Percentiles rank a stretch among this genome's conserved stretches.
Conservation (phyloP, 176 grass and related monocot species). For the Elymus sibiricus region DNA sequence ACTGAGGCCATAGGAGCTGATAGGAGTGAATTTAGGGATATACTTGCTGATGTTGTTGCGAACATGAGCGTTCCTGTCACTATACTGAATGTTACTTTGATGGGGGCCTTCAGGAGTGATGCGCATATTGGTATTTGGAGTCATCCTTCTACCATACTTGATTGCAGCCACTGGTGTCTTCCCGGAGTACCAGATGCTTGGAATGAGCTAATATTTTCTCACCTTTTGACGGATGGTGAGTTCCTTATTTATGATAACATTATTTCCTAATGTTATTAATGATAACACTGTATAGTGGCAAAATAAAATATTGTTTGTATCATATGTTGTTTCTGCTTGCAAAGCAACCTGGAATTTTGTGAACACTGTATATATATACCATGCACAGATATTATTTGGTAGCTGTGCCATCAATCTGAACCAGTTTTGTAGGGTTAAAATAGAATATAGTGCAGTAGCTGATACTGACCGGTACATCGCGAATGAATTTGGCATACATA, state of each 20-base stretch:
- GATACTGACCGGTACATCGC: not conserved
- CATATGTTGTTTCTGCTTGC: not conserved
- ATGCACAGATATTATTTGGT: not conserved
- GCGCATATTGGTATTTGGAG: constrained; percentile 89
- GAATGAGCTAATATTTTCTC: constrained; percentile 89
- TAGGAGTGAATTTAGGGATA: constrained; percentile 72
- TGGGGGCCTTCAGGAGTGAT: constrained; percentile 90
- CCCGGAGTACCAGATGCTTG: constrained; percentile 90
- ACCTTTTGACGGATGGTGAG: constrained; percentile 69
- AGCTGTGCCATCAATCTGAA: not conserved
- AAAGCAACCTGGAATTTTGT: not conserved
- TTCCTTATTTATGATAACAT: constrained; percentile 12
- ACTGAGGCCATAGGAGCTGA: constrained; percentile 62
- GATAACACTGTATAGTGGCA: not conserved
- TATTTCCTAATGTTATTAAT: not conserved
- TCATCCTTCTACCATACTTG: constrained; percentile 81
- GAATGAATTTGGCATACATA: not conserved
- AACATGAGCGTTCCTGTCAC: constrained; percentile 65
- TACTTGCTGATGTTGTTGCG: constrained; percentile 56
- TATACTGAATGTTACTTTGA: constrained; percentile 82
- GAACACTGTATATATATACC: not conserved
- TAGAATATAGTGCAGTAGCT: not conserved
- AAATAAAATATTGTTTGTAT: not conserved
- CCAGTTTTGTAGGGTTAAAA: not conserved
- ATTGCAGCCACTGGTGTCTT: constrained; percentile 98